Base-by-base conservation (phyloP, 1,284 basidiomycete genomes). In the Neolentinus lepideus region DNA sequence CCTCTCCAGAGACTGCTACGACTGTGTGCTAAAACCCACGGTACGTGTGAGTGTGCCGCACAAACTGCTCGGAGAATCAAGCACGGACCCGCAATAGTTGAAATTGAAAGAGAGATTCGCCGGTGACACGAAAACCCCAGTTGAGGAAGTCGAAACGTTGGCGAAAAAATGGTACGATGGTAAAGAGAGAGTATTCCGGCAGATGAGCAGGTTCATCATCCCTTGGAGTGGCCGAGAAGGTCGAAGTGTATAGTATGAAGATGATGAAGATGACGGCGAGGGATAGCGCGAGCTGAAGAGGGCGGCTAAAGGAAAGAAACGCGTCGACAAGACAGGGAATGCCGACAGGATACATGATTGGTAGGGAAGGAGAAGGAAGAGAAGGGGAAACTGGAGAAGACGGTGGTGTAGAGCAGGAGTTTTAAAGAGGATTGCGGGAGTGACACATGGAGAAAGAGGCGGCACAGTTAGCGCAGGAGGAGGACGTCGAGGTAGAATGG, bases 1-100 rank as follows among this genome's bases (percentile, higher is more conserved):
- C 75, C 64, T 87, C 83, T 53, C 87, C 87, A 45, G 86, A 89
- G 38, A 89, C 77, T 29, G 85, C 84, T 53, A 88, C 73, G 58
- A 87, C 83, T 9, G 76, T 81, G 60, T 84, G 79, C 86, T 88
- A 59, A n/a, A 36, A 46, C 52, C 51, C 55, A 54, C 57, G 61
- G 58, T 58, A 58, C 55, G 64, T 60, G 48, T 60, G 59, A 57
- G 58, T 63, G 56, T 43, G 46, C 54, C 25, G 51, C 54, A 31
- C 29, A 50, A 55, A 46, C 54, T 52, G 58, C 55, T 43, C 56
- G 56, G 56, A 53, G 55, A 55, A 63, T 61, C 36, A 35, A 25
- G 56, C 55, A 75, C 79, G 56, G 66, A 84, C 83, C 54, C 73
- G 73, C 60, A 88, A 69, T 59, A 89, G 74, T 36, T 78, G 76